phyloP scores from a whole-genome alignment of 176 grass and related monocot species.

The Ensete glaucum region DNA sequence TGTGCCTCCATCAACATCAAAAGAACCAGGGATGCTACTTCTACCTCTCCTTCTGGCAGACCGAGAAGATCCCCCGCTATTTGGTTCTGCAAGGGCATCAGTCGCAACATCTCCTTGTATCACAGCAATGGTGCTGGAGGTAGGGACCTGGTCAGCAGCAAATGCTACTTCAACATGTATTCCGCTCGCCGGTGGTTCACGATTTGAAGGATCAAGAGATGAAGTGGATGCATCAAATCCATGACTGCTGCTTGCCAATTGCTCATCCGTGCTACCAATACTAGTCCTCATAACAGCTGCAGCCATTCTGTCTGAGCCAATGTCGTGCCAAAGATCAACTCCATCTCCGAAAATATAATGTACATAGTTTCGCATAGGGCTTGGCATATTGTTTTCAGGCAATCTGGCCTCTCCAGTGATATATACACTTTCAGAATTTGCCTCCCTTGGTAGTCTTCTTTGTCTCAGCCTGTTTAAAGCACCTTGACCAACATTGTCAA shows the following conservation, averaged over 20 bases:
- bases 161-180: conserved; percentile 12
- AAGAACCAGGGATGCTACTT: conserved; percentile 10
- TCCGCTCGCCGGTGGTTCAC: neutral
- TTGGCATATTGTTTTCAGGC: conserved; percentile 31
- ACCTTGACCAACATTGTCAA: conserved; percentile 34
- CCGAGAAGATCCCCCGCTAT: neutral
- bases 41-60: conserved; percentile 25
- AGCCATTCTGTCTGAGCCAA: conserved; percentile 58
- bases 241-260: conserved; percentile 22
- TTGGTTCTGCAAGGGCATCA: conserved; percentile 21
- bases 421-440: neutral
- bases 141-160: conserved; percentile 20
- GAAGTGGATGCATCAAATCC: neutral
- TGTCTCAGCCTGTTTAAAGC: conserved; percentile 42
- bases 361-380: conserved; percentile 30
- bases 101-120: conserved; percentile 18
- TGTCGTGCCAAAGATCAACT: conserved; percentile 55
- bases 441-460: conserved; percentile 42
- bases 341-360: conserved; percentile 39
- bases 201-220: neutral
- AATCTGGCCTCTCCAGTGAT: conserved; percentile 25
- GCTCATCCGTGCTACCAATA: conserved; percentile 50
- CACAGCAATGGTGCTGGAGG: conserved; percentile 36
- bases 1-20: neutral
- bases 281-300: conserved; percentile 33